Percentiles rank a stretch among this genome's conserved stretches.
phyloP scores from a whole-genome alignment of 768 basidiomycete species.

The Strobilomyces dryophilus region DNA sequence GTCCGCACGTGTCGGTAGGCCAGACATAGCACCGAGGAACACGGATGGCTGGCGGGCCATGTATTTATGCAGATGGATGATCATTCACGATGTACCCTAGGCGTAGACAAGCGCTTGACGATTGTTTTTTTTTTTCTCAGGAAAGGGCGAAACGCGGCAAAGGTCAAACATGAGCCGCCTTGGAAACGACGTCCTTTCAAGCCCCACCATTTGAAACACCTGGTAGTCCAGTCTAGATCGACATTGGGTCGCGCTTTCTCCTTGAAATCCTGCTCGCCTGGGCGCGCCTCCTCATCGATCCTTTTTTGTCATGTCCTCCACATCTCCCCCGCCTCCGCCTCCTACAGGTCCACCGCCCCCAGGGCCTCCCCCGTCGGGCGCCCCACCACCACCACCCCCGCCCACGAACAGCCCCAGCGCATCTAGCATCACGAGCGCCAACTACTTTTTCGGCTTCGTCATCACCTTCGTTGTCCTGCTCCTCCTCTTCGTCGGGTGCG shows the following conservation, averaged over 20 bases:
- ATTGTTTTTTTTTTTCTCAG: background rate
- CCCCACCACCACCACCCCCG: background rate
- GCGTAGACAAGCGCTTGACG: background rate
- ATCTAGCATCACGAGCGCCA: slow-evolving; percentile 14
- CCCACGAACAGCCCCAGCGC: background rate
- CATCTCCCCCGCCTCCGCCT: background rate
- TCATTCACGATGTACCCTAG: background rate
- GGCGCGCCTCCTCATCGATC: too few relatives aligned
- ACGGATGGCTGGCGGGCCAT: background rate
- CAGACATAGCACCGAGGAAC: slow-evolving; percentile 9
- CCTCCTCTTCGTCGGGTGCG: slow-evolving; percentile 49
- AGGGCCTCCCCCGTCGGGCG: background rate
- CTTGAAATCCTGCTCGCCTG: background rate
- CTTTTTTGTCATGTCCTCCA: slow-evolving; percentile 12
- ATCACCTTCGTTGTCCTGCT: slow-evolving; percentile 34
- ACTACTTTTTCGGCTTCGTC: slow-evolving; percentile 33
- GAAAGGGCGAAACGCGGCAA: background rate
- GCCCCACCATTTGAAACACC: slow-evolving; percentile 18
- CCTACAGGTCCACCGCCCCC: background rate
- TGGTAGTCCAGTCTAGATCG: slow-evolving; percentile 3
- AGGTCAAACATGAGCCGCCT: background rate
- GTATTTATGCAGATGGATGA: background rate
- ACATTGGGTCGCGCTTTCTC: background rate
- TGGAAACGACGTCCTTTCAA: slow-evolving; percentile 10
- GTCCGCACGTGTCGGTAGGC: slow-evolving; percentile 16